Base-by-base conservation (phyloP, 2,329 filamentous ascomycete genomes). In the Xylariaceae sp. region DNA sequence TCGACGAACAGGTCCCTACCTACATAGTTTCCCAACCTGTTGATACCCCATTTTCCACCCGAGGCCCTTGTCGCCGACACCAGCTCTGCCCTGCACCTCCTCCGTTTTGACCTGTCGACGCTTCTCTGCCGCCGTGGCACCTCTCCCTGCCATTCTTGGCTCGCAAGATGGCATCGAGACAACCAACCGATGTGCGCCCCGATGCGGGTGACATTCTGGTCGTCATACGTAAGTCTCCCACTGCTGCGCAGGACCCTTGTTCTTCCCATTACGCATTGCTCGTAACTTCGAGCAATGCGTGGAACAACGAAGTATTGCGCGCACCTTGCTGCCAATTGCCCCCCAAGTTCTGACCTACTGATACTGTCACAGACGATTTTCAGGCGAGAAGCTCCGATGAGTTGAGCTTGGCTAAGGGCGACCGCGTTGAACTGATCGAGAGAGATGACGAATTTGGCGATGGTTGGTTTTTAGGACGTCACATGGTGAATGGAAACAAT, bases 381-480 rank as follows among this genome's bases (percentile, higher is more conserved):
- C 78, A 86, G 62, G 92, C 93, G 52, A 86, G 94, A 61, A 95
- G 91, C 71, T 88, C 89, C 52, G 94, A 99, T 73, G 94, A 99
- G 77, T 79, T 99, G 66, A 95, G 84, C 62, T 79, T 99, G 60
- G 78, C 83, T 50, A 95, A 95, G 66, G 92, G 89, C 62, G 89
- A 94, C 65, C 84, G 88, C 58, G 87, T 95, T 56, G 87, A 93
- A 73, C 75, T 95, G 57, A 83, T 93, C 58, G 89, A 94, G 73
- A 82, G 89, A 64, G 89, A 94, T 68, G 89, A 94, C 69, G 89
- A 94, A 68, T 95, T 94, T 69, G 88, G 88, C 55, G 89, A 95
- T 70, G 89, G 90, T 48, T 92, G 88, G 89, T 95, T 89, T 67
- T 70, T 93, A 64, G 89, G 85, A 55, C 83, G 83, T 64, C 89